A percentile compares a stretch with the other conserved stretches of the same genome.
These are phyloP conservation scores for Panaeolus cyanescens DNA, from an alignment of 768 basidiomycete genomes.

Conservation along the genomic window DNA sequence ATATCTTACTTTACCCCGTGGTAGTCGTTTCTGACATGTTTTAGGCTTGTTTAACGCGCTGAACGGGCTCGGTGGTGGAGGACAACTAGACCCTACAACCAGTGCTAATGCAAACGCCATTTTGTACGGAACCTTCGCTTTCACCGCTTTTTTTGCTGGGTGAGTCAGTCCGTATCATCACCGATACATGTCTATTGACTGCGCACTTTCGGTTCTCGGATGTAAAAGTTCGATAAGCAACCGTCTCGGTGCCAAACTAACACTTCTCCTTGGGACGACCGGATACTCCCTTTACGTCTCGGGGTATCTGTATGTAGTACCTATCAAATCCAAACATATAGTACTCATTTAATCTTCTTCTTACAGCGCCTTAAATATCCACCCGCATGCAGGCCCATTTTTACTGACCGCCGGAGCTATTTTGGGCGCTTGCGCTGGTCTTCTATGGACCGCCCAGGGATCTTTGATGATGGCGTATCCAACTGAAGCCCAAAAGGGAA, in stretches of 20 bases:
- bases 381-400: constrained; percentile 58
- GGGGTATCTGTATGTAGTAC: constrained; percentile 58
- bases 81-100: constrained; percentile 64
- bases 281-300: constrained; percentile 80
- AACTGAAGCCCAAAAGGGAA: constrained; percentile 75
- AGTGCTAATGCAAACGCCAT: constrained; percentile 70
- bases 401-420: constrained; percentile 70
- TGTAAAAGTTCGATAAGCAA: constrained; percentile 71
- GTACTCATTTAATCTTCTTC: background rate
- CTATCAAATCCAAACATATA: background rate
- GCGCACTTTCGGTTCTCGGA: too few species aligned
- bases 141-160: constrained; percentile 55
- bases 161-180: too few species aligned
- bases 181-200: too few species aligned
- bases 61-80: constrained; percentile 78
- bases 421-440: constrained; percentile 69
- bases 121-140: constrained; percentile 56
- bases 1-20: background rate
- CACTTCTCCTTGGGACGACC: constrained; percentile 69
- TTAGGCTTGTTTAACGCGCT: constrained; percentile 79
- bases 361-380: constrained; percentile 66
- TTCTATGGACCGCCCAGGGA: constrained; percentile 86
- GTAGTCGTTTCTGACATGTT: background rate
- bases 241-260: constrained; percentile 68
- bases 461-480: constrained; percentile 83